Base-by-base conservation (phyloP, 1,139 yeast genomes). In the Nadsonia commutata region DNA sequence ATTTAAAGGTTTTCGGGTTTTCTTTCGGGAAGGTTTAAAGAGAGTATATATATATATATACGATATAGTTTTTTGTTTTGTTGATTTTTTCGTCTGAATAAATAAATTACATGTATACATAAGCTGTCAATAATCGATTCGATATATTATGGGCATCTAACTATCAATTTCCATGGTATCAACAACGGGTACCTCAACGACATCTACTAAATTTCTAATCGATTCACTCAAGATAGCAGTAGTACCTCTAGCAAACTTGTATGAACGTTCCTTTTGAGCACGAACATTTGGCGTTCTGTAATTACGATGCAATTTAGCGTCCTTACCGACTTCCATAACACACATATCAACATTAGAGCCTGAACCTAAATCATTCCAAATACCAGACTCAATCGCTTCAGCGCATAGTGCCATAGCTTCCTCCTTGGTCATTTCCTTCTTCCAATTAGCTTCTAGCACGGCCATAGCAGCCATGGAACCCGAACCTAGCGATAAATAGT, bases 401-500 rank as follows among this genome's bases (percentile, higher is more conserved):
- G 95, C 72, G 51, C 95, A 90, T 48, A 90, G 71, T 51, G 76
- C 76, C 66, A 88, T 78, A 19, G 97, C 98, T 59, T 85, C 95
- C 42, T 86, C 94, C 60, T 70, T 80, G 20, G 79, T 72, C 70
- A 90, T 66, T 51, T 76, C 84, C 49, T 75, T 78, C 56, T 72
- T 77, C 93, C 94, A 90, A 51, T 78, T 73, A 38, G 93, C 74
- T 64, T 90, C 98, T 56, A 90, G 70, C 19, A 90, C 93, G 2
- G 98, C 95, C 95, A 90, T 90, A 16, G 98, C 98, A 2, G 98
- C 97, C 62, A 90, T 74, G n/a, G 96, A 86, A 49, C 98, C 98
- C 2, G 95, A 84, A 4, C 98, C 98, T 52, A 90, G 70, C 9
- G 96, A 80, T 61, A 80, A 83, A 63, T 86, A 90, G 57, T 77